A percentile compares a stretch with the other conserved stretches of the same genome.
phyloP scores from a whole-genome alignment of 768 basidiomycete species.

The Tulasnella sp. region DNA sequence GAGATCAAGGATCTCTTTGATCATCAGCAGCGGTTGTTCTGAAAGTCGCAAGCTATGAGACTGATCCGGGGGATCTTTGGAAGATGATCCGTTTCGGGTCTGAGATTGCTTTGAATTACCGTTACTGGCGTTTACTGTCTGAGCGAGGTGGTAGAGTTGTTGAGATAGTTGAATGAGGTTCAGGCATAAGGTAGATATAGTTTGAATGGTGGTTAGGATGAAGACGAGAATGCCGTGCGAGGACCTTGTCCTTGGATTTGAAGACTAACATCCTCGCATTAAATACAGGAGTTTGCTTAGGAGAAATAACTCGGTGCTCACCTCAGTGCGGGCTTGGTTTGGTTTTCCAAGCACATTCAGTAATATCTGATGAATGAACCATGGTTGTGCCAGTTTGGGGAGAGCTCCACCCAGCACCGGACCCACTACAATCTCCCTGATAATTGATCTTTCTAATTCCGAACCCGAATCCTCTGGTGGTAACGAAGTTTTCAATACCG shows the following conservation, averaged over 20 bases:
- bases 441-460: conserved; percentile 64
- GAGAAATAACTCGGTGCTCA: not conserved
- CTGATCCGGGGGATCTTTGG: no score
- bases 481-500: conserved; percentile 57
- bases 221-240: conserved; percentile 50
- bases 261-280: not conserved
- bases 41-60: no score
- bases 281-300: conserved; percentile 18
- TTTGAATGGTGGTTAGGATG: conserved; percentile 61
- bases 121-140: conserved; percentile 41
- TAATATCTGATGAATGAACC: conserved; percentile 70
- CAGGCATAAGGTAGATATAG: conserved; percentile 57
- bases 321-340: not conserved
- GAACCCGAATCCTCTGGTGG: conserved; percentile 68
- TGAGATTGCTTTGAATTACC: no score
- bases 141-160: conserved; percentile 49
- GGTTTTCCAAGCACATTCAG: conserved; percentile 47
- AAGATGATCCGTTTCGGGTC: no score
- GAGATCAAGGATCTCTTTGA: conserved; percentile 32
- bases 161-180: conserved; percentile 39
- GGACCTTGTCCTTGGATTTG: conserved; percentile 22
- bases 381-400: conserved; percentile 66
- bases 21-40: conserved; percentile 35
- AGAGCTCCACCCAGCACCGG: conserved; percentile 43
- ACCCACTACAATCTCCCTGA: conserved; percentile 73